Base-by-base conservation (phyloP, 768 basidiomycete species). In the Amanita molliuscula region DNA sequence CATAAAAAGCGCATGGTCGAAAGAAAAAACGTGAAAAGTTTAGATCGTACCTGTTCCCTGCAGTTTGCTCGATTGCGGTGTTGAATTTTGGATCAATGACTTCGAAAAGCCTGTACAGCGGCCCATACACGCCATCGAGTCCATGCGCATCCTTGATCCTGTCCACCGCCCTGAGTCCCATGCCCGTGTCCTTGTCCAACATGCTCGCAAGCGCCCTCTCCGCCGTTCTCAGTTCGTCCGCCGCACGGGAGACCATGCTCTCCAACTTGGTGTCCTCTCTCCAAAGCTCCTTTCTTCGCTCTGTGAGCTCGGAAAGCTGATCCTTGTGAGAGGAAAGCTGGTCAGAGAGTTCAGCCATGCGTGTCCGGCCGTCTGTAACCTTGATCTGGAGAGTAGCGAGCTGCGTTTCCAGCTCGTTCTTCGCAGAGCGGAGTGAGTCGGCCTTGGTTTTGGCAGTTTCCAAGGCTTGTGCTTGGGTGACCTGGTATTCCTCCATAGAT, bases 121-220 rank as follows among this genome's bases (percentile, higher is more conserved):
- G 93, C 0, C 96, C 96, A 59, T 93, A 89, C 6, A 97, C 94
- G 2, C 94, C 93, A 8, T 78, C 73, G 4, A 96, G 67, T 6
- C 74, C 74, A 50, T 87, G 74, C 16, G 86, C 73, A 53, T 87
- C 81, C 0, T 86, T 82, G 53, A 97, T 94, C 41, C 75, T 78
- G 54, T 91, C 84, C 2, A 97, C 84, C 11, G 95, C 86, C 16
- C 82, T 78, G 8, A 99, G 74, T 34, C 95, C 96, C 51, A 78
- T 76, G 1, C 88, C 88, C 0, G 95, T 98, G 60, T 97, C 93
- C 92, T 93, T 92, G 65, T 99, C 96, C 90, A 98, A 95, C 83
- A 95, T 96, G 13, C 83, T 75, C 4, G 86, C 81, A 28, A 98
- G 68, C 10, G 66, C 69, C 48, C 93, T 72, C 65, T 98, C 92